These are phyloP conservation scores for Trichoderma erinaceum DNA, from an alignment of 495 filamentous ascomycete genomes.

Conservation along the genomic window DNA sequence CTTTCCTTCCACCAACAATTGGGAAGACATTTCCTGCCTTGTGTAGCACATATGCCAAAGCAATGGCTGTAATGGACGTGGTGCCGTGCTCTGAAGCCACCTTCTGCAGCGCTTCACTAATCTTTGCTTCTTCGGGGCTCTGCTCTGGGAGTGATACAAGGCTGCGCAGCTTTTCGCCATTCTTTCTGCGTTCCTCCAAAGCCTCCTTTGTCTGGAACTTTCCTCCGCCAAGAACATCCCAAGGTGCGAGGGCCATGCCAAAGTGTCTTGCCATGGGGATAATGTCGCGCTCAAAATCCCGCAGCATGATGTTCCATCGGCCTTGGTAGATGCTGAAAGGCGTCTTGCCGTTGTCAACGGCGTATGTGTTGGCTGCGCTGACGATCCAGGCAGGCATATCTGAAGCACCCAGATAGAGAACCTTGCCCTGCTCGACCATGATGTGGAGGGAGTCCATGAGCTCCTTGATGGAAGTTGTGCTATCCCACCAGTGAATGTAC, in stretches of 20 bases:
- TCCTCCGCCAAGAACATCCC: slow-evolving; percentile 49
- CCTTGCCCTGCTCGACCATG: slow-evolving; percentile 52
- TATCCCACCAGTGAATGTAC: slow-evolving; percentile 61
- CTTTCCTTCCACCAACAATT: slow-evolving; percentile 49
- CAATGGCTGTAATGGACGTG: slow-evolving; percentile 35
- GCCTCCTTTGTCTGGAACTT: slow-evolving; percentile 44
- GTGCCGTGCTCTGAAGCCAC: slow-evolving; percentile 44
- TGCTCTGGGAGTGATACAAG: slow-evolving; percentile 30
- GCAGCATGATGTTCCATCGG: slow-evolving; percentile 48
- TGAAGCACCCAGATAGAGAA: slow-evolving; percentile 58
- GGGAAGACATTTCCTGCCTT: slow-evolving; percentile 48
- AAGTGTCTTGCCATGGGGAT: slow-evolving; percentile 48
- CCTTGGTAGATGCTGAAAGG: slow-evolving; percentile 64
- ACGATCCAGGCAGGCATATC: slow-evolving; percentile 63
- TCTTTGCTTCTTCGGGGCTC: slow-evolving; percentile 33
- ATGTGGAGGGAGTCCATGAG: slow-evolving; percentile 55
- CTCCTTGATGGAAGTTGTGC: slow-evolving; percentile 53
- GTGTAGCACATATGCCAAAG: slow-evolving; percentile 47
- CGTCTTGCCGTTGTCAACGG: slow-evolving; percentile 52
- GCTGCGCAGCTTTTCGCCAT: slow-evolving; percentile 27
- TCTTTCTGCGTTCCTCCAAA: slow-evolving; percentile 31
- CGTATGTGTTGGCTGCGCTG: slow-evolving; percentile 52
- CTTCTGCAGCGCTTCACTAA: slow-evolving; percentile 41
- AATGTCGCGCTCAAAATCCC: slow-evolving; percentile 54
- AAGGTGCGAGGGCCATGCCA: slow-evolving; percentile 56